These are phyloP conservation scores for Ceratocystis diversiconidia DNA, from an alignment of 2,329 filamentous ascomycete species.

Conservation along the genomic window DNA sequence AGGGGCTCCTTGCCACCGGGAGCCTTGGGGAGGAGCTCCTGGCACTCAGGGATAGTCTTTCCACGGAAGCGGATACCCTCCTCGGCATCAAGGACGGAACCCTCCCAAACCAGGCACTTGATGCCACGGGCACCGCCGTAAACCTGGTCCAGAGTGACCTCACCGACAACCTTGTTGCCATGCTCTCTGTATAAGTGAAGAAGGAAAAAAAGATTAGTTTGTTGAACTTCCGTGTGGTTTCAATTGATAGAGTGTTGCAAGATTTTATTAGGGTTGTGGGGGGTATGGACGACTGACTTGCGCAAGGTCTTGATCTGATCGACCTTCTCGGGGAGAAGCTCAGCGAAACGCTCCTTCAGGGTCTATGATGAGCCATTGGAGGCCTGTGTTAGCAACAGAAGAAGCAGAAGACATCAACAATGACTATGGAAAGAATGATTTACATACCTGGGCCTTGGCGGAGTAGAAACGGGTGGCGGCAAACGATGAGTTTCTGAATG, in stretches of 20 bases:
- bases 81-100: conserved; percentile 93
- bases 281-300: conserved; percentile 50
- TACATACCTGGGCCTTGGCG: conserved; percentile 65
- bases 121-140: conserved; percentile 98
- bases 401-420: not conserved
- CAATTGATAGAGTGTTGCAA: not conserved
- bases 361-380: conserved; percentile 41
- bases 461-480: conserved; percentile 84
- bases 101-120: conserved; percentile 97
- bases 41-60: conserved; percentile 98
- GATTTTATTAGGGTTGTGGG: conserved; percentile 7
- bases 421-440: not conserved
- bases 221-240: not conserved
- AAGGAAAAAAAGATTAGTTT: conserved; percentile 13
- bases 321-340: conserved; percentile 87
- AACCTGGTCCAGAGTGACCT: conserved; percentile 98
- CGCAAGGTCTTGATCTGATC: conserved; percentile 98
- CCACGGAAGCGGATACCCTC: conserved; percentile 99
- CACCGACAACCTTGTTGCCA: conserved; percentile 87
- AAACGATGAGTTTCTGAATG: conserved; percentile 60
- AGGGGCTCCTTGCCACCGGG: conserved; percentile 93
- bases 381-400: conserved; percentile 17
- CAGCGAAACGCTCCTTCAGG: conserved; percentile 95
- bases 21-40: conserved; percentile 91
- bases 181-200: conserved; percentile 50